These are phyloP conservation scores for Flaveria floridana DNA, from an alignment of 140 eudicot species.

Conservation along the genomic window DNA sequence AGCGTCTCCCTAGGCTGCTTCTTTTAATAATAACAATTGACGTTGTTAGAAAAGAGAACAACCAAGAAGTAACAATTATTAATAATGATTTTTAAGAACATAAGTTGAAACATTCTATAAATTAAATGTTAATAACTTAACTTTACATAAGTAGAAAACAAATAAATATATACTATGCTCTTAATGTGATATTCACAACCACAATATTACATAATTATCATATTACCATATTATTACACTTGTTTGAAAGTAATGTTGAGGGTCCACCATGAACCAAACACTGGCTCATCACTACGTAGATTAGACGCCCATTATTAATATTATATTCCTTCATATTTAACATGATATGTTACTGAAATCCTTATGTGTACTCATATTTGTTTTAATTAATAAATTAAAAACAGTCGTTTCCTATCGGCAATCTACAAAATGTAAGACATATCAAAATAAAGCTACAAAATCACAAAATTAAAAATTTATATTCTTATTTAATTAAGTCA, in stretches of 20 bases:
- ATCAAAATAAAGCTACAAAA: too few relatives aligned
- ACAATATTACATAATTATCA: too few relatives aligned
- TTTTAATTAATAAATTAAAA: too few relatives aligned
- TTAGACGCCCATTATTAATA: conserved; percentile 12
- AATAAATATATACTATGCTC: not conserved
- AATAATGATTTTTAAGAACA: not conserved
- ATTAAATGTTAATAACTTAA: not conserved
- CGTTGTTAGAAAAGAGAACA: too few relatives aligned
- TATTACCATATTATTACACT: not conserved
- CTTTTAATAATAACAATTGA: too few relatives aligned
- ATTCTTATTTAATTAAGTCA: too few relatives aligned
- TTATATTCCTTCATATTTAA: conserved; percentile 6
- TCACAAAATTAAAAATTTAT: too few relatives aligned
- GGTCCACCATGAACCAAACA: conserved; percentile 28
- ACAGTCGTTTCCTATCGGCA: too few relatives aligned
- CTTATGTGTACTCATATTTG: not conserved
- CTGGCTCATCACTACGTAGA: conserved; percentile 15
- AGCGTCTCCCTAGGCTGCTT: too few relatives aligned
- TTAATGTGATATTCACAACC: not conserved
- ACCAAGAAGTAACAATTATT: not conserved
- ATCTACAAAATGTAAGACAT: too few relatives aligned
- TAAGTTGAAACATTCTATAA: not conserved
- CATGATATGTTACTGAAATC: not conserved
- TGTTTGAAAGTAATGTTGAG: conserved; percentile 20
- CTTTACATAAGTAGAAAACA: not conserved